Conservation (phyloP, 768 basidiomycete species). For the Tremella fuciformis region DNA sequence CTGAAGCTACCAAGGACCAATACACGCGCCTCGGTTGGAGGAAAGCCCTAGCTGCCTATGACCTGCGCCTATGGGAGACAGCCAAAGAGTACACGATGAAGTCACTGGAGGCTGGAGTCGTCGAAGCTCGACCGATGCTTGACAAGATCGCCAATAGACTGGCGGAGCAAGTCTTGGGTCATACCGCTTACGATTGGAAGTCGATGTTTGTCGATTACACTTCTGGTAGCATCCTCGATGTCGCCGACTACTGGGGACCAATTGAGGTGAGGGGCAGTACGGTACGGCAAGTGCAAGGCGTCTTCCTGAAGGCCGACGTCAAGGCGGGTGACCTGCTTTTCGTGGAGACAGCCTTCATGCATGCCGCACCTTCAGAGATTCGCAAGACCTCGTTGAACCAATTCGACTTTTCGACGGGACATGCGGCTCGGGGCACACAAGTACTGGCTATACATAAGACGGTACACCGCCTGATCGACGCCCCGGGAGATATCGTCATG, state of each 20-base stretch:
- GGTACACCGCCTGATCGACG: constrained; percentile 8
- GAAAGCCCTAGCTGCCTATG: constrained; percentile 1
- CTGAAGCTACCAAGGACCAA: not conserved
- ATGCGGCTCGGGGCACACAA: not conserved
- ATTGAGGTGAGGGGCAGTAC: not conserved
- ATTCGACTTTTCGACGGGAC: not conserved
- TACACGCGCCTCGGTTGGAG: not conserved
- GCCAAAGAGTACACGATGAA: not conserved
- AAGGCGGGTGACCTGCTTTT: constrained; percentile 13
- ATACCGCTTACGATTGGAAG: constrained; percentile 6
- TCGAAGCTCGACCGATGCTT: not conserved
- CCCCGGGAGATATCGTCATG: not conserved
- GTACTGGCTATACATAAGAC: constrained; percentile 1
- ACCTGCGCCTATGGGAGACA: not conserved
- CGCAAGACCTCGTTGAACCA: not conserved
- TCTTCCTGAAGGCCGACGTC: constrained; percentile 7
- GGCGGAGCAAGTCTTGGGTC: not conserved
- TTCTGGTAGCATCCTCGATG: not conserved
- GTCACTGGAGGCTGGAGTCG: not conserved
- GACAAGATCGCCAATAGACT: not conserved
- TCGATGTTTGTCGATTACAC: not conserved
- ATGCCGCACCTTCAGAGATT: not conserved
- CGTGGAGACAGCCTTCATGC: constrained; percentile 6
- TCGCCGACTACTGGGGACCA: constrained; percentile 13
- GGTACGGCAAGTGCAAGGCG: not conserved